A percentile compares a stretch with the other conserved stretches of the same genome.
Evolutionary conservation across 495 filamentous ascomycete species (phyloP).

Genomic region (Saxispiralis lemnorum): DNA sequence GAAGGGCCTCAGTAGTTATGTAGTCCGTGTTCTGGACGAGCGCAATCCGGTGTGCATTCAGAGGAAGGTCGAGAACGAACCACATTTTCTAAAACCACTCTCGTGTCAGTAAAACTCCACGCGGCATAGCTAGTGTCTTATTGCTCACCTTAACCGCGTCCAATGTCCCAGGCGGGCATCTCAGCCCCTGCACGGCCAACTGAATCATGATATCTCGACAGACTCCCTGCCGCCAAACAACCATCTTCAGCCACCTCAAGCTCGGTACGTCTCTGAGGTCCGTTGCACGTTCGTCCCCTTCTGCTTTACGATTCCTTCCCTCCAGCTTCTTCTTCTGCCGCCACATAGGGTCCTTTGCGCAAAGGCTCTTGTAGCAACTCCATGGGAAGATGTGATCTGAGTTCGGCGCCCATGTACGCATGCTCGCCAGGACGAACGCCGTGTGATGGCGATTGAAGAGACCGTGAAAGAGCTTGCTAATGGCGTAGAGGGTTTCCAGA

Average conservation of each 20-base stretch:
- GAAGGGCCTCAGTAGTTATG: constrained; percentile 37
- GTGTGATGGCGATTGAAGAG: constrained; percentile 30
- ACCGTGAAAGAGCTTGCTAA: constrained; percentile 37
- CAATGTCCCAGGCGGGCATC: constrained; percentile 29
- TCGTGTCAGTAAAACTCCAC: neutral
- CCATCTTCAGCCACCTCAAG: constrained; percentile 37
- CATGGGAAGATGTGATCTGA: constrained; percentile 34
- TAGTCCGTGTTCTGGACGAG: constrained; percentile 31
- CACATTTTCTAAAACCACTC: constrained; percentile 33
- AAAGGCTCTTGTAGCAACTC: constrained; percentile 33
- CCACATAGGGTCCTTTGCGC: constrained; percentile 30
- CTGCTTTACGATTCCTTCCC: neutral
- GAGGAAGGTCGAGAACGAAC: constrained; percentile 45
- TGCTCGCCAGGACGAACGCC: constrained; percentile 27
- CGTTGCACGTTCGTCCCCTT: constrained; percentile 1
- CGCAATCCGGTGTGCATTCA: constrained; percentile 30
- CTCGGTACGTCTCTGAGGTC: constrained; percentile 27
- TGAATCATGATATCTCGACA: constrained; percentile 37
- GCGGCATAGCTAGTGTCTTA: neutral
- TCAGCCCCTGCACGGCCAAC: constrained; percentile 33
- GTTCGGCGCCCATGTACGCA: constrained; percentile 27
- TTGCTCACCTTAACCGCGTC: constrained; percentile 24
- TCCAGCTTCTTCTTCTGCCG: constrained; percentile 14
- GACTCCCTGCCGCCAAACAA: constrained; percentile 29
- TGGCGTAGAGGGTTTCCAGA: constrained; percentile 38